Conservation (phyloP, 2,329 filamentous ascomycete species). For the Domatiomyces globalis region DNA sequence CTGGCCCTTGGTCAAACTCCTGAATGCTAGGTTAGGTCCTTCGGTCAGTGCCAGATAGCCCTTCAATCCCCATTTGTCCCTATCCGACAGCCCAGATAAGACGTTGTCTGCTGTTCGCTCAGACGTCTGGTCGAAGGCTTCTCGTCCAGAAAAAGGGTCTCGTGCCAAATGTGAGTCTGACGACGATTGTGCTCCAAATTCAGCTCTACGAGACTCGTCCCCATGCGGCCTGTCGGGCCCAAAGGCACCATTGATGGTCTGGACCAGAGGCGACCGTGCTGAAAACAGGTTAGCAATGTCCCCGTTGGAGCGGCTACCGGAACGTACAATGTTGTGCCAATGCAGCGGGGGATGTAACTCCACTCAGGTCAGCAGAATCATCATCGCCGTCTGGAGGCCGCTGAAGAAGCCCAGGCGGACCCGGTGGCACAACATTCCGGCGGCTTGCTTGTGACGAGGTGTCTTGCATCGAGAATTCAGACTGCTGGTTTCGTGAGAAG, state of each 20-base stretch:
- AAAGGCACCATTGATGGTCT: constrained; percentile 29
- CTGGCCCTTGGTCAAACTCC: constrained; percentile 47
- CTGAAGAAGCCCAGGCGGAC: constrained; percentile 13
- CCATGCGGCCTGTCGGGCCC: constrained; percentile 23
- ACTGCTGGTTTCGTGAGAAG: constrained; percentile 14
- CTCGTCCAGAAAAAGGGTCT: constrained; percentile 23
- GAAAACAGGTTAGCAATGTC: constrained; percentile 1
- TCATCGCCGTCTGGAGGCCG: constrained; percentile 12
- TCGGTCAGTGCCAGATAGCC: constrained; percentile 39
- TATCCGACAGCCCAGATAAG: constrained; percentile 21
- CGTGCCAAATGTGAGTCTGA: neutral
- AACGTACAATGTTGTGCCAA: constrained; percentile 13
- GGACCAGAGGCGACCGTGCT: constrained; percentile 30
- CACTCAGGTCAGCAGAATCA: constrained; percentile 11
- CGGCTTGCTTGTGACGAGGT: constrained; percentile 9
- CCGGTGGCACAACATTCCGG: constrained; percentile 10
- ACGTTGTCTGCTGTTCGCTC: constrained; percentile 19
- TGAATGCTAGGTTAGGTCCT: constrained; percentile 40
- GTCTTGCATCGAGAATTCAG: constrained; percentile 11
- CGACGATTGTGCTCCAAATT: constrained; percentile 9
- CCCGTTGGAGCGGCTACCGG: neutral
- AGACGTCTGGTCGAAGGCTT: constrained; percentile 15
- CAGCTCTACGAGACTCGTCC: constrained; percentile 22
- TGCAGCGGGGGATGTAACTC: constrained; percentile 16
- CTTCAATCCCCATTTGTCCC: constrained; percentile 45